A percentile compares a stretch with the other conserved stretches of the same genome.
Conservation (phyloP, 345 rosid genomes). For the Punica granatum region DNA sequence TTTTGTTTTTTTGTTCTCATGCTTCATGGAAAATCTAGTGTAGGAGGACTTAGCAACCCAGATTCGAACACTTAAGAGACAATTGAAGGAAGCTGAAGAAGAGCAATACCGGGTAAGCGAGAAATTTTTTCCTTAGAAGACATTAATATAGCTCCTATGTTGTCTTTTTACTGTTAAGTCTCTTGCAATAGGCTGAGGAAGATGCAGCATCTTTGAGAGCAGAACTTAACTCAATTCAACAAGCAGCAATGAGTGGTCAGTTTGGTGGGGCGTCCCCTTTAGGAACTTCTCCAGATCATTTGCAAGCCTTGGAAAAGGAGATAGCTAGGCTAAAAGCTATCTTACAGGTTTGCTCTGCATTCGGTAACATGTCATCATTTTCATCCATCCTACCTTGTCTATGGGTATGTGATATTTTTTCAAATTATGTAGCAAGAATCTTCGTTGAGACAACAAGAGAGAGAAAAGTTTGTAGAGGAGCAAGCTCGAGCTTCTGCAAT, state of each 20-base stretch:
- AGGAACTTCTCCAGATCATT: slow-evolving; percentile 45
- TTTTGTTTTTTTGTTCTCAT: slow-evolving; percentile 1
- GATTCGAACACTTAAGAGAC: slow-evolving; percentile 77
- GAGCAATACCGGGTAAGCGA: slow-evolving; percentile 71
- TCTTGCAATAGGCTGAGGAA: slow-evolving; percentile 80
- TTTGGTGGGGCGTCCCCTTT: slow-evolving; percentile 36
- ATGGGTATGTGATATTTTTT: slow-evolving; percentile 23
- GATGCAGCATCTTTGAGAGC: slow-evolving; percentile 96
- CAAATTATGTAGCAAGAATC: slow-evolving; percentile 51
- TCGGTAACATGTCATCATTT: slow-evolving; percentile 2
- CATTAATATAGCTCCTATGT: not conserved
- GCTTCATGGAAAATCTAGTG: slow-evolving; percentile 24
- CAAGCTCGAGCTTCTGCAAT: slow-evolving; percentile 53
- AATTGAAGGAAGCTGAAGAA: slow-evolving; percentile 85
- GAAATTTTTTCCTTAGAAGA: slow-evolving; percentile 14
- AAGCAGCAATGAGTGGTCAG: slow-evolving; percentile 48
- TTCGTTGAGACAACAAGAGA: slow-evolving; percentile 59
- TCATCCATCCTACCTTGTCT: slow-evolving; percentile 5
- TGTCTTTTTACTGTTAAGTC: slow-evolving; percentile 3
- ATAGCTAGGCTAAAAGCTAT: slow-evolving; percentile 51
- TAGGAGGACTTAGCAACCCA: slow-evolving; percentile 96
- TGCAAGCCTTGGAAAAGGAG: slow-evolving; percentile 66
- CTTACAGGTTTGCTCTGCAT: slow-evolving; percentile 46
- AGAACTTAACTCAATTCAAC: slow-evolving; percentile 78
- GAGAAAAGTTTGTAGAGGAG: slow-evolving; percentile 44